These are phyloP conservation scores for Isoetes taiwanensis DNA, from an alignment of 75 land plant species.

Conservation along the genomic window DNA sequence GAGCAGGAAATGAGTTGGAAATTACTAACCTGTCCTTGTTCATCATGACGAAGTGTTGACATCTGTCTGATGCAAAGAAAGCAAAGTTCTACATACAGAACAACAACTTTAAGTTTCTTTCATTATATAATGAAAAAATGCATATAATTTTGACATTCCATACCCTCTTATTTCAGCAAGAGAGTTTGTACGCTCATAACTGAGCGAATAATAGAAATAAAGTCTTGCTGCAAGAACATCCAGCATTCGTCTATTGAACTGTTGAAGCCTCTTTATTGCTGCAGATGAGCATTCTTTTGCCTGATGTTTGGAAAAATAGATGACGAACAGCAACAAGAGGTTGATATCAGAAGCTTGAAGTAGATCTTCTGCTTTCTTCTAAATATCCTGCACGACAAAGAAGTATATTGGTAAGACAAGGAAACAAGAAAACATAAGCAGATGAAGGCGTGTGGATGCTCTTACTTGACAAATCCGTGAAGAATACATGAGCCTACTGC, in stretches of 20 bases:
- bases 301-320: too few species aligned
- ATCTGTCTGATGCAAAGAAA: conserved; percentile 84
- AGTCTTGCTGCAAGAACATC: conserved; percentile 90
- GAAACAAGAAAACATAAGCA: too few species aligned
- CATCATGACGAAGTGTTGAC: conserved; percentile 92
- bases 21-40: conserved; percentile 79
- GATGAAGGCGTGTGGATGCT: too few species aligned
- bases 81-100: conserved; percentile 35
- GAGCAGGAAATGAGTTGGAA: too few species aligned
- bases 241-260: conserved; percentile 68
- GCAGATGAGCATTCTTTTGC: conserved; percentile 73
- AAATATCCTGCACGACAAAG: too few species aligned
- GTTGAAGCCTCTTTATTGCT: conserved; percentile 67
- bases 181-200: conserved; percentile 70
- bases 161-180: conserved; percentile 94
- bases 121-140: not conserved
- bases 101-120: not conserved
- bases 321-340: too few species aligned
- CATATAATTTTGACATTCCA: conserved; percentile 10
- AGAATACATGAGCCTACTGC: too few species aligned
- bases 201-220: conserved; percentile 80
- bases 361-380: too few species aligned
- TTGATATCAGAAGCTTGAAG: too few species aligned
- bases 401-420: too few species aligned
- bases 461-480: too few species aligned